Evolutionary conservation across 495 filamentous ascomycete species (phyloP), one percentile per base, ranked within the genome.

Genomic region (Daldinia vernicosa): DNA sequence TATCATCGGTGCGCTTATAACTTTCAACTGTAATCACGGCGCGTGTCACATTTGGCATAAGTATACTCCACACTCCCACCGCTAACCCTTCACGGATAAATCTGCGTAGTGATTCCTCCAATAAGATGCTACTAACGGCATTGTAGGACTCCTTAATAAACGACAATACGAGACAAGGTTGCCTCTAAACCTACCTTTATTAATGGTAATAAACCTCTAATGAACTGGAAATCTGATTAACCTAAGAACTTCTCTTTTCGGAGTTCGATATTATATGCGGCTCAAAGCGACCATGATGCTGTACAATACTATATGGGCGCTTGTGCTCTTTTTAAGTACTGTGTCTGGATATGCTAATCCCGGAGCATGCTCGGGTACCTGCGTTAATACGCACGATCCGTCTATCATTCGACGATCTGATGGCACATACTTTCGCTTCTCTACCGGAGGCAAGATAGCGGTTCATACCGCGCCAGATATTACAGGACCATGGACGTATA

Each of bases 401-500:
- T 78, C 86, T 35, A 80, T 93, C 61, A 87, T 90, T 66, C 85
- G 84, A 37, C 87, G 90, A 60, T 72, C 74, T 3, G 90, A 93
- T 75, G 89, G 90, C 17, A 89, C 80, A 2, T 94, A 92, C 80
- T 94, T 89, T 80, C 88, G 89, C 45, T 93, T 92, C 80, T 85
- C 86, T 1, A 93, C 91, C 0, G 86, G 87, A 28, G 85, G 83
- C 22, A 84, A 82, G 53, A 86, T 94, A 63, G 78, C 82, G 40
- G 86, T 89, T 30, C 83, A 86, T 62, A 88, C 86, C 0, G 84
- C 91, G 0, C 75, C 84, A 6, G 80, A 83, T 7, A 73, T 93
- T 27, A 80, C 76, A 22, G 91, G 91, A 0, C 89, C 91, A 1
- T 94, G 91, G 91, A 86, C 79, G 0, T 83, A 84, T 61, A 70